Conservation (phyloP, 2,329 filamentous ascomycete genomes). For the Elsinoe arachidis region DNA sequence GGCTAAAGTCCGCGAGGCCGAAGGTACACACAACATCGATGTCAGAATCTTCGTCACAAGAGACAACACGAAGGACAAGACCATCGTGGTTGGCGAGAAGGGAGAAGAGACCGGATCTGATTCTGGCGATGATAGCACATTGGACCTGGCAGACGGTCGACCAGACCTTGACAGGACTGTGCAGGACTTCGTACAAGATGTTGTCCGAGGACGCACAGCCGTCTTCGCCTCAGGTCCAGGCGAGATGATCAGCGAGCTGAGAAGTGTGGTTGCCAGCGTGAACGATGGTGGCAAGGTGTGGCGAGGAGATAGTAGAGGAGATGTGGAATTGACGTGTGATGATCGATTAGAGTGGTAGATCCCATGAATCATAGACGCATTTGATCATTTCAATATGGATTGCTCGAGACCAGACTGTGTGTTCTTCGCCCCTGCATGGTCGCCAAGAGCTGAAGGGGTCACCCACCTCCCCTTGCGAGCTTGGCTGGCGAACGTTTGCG, state of each 20-base stretch:
- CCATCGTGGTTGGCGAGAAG: neutral
- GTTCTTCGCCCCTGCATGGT: too few species aligned
- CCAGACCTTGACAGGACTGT: slow-evolving; percentile 14
- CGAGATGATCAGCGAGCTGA: slow-evolving; percentile 13
- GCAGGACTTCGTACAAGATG: slow-evolving; percentile 9
- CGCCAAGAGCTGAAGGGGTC: too few species aligned
- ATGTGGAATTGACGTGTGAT: slow-evolving; percentile 14
- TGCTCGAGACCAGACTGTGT: too few species aligned
- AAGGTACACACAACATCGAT: neutral
- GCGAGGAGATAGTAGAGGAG: slow-evolving; percentile 15
- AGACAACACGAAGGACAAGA: neutral
- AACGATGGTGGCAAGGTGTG: slow-evolving; percentile 15
- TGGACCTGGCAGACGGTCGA: neutral
- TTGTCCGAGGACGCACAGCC: slow-evolving; percentile 10
- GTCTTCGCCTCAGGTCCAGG: slow-evolving; percentile 15
- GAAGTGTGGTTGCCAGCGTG: slow-evolving; percentile 11
- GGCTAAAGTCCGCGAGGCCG: slow-evolving; percentile 4
- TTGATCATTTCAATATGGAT: too few species aligned
- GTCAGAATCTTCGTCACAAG: slow-evolving; percentile 15
- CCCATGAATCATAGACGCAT: too few species aligned
- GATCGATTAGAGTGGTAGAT: slow-evolving; percentile 15
- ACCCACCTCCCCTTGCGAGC: too few species aligned
- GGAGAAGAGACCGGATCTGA: neutral
- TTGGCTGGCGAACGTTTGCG: too few species aligned
- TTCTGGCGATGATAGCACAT: neutral